Conservation (phyloP, 495 filamentous ascomycete genomes). For the Lindgomyces ingoldianus region DNA sequence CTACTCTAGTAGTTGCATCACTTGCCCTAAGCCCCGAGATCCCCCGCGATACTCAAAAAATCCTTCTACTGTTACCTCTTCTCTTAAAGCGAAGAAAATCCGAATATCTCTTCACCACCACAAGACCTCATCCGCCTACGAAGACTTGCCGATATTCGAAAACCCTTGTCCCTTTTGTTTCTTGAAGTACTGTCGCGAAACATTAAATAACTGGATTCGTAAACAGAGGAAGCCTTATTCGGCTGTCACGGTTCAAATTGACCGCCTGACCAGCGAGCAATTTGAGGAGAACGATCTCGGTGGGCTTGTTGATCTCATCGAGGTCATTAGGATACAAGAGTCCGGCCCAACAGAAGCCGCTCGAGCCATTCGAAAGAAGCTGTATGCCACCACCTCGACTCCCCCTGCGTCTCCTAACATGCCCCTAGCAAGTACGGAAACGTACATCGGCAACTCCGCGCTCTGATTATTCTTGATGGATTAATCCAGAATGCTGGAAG, state of each 20-base stretch:
- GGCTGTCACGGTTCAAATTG: conserved; percentile 91
- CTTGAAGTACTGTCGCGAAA: conserved; percentile 11
- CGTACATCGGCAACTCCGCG: conserved; percentile 84
- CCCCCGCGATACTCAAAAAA: conserved; percentile 23
- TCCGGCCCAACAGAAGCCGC: conserved; percentile 88
- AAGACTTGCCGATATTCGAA: conserved; percentile 15
- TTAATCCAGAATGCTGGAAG: conserved; percentile 92
- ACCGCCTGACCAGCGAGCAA: conserved; percentile 83
- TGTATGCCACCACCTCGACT: conserved; percentile 54
- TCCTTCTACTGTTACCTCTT: not conserved
- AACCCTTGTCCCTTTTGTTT: conserved; percentile 27
- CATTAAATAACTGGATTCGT: conserved; percentile 25
- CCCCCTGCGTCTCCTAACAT: conserved; percentile 5
- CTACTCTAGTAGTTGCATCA: not conserved
- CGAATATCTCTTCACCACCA: conserved; percentile 33
- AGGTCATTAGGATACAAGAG: conserved; percentile 86
- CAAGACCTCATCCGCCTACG: conserved; percentile 2
- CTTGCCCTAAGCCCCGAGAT: conserved; percentile 3
- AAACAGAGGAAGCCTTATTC: conserved; percentile 88
- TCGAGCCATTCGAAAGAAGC: conserved; percentile 92
- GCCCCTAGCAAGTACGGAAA: conserved; percentile 81
- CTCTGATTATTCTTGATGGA: conserved; percentile 87
- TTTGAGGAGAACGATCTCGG: conserved; percentile 88
- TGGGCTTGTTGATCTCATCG: conserved; percentile 90
- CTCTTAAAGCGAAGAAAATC: not conserved